Evolutionary conservation across 257 asterid species (phyloP).

Genomic region (Nicotiana undulata): DNA sequence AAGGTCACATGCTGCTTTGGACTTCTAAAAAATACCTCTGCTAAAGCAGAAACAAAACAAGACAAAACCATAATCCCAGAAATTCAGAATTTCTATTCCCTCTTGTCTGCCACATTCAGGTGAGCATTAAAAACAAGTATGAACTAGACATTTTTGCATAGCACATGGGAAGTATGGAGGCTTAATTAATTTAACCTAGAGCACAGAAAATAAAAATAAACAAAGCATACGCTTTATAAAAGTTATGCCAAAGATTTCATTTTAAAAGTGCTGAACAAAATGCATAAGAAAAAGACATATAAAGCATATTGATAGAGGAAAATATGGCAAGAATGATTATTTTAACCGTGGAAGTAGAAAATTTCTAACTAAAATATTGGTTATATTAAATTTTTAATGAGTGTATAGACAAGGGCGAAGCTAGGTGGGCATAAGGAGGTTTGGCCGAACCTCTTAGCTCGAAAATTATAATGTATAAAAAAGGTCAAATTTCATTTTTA

Average conservation of each 20-base stretch:
- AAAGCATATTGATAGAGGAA: too few relatives aligned
- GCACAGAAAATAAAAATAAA: not conserved
- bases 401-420: too few relatives aligned
- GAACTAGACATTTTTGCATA: not conserved
- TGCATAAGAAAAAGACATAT: too few relatives aligned
- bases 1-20: not conserved
- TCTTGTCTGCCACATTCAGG: conserved; percentile 28
- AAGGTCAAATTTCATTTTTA: too few relatives aligned
- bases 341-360: too few relatives aligned
- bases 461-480: too few relatives aligned
- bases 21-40: not conserved
- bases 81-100: not conserved
- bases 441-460: too few relatives aligned
- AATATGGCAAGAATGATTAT: too few relatives aligned
- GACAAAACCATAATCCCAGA: not conserved
- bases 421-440: too few relatives aligned
- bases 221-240: not conserved
- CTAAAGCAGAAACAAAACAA: not conserved
- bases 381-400: too few relatives aligned
- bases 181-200: not conserved
- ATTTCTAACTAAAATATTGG: too few relatives aligned
- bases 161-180: conserved; percentile 6
- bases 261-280: conserved; percentile 12
- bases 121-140: conserved; percentile 6
- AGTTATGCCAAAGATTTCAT: conserved; percentile 20